Conservation (phyloP, 108 stramenopile genomes). For the Parietichytrium sp. region DNA sequence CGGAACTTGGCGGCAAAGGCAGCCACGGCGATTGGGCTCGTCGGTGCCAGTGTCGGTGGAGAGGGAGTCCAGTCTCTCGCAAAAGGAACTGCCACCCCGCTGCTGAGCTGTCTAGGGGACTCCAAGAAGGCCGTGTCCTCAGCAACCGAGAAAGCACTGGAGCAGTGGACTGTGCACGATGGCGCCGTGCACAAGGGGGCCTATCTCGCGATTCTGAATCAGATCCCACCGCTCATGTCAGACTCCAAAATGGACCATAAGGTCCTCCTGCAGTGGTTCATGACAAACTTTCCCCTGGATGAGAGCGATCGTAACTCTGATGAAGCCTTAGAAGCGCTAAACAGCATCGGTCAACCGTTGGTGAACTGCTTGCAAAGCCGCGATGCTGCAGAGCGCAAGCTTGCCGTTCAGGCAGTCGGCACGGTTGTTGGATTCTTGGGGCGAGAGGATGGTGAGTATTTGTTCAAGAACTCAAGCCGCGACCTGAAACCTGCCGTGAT, state of each 20-base stretch:
- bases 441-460: not conserved
- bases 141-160: conserved; percentile 20
- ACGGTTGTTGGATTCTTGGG: not conserved
- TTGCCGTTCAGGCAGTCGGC: not conserved
- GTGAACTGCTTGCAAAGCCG: conserved; percentile 14
- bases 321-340: not conserved
- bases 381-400: conserved; percentile 16
- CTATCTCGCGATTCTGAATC: not conserved
- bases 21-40: not conserved
- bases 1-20: conserved; percentile 19
- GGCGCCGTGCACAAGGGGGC: not conserved
- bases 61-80: not conserved
- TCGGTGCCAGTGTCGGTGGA: conserved; percentile 1
- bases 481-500: conserved; percentile 36
- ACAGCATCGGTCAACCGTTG: not conserved
- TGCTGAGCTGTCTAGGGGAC: not conserved
- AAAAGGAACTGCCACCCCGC: not conserved
- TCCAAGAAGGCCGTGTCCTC: not conserved
- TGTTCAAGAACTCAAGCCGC: conserved; percentile 15
- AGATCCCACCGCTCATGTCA: not conserved
- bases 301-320: not conserved
- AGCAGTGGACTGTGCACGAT: conserved; percentile 28
- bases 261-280: conserved; percentile 12
- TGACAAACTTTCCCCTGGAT: not conserved
- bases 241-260: conserved; percentile 1